phyloP scores from a whole-genome alignment of 495 filamentous ascomycete species.

The Aspergillus cavernicola region DNA sequence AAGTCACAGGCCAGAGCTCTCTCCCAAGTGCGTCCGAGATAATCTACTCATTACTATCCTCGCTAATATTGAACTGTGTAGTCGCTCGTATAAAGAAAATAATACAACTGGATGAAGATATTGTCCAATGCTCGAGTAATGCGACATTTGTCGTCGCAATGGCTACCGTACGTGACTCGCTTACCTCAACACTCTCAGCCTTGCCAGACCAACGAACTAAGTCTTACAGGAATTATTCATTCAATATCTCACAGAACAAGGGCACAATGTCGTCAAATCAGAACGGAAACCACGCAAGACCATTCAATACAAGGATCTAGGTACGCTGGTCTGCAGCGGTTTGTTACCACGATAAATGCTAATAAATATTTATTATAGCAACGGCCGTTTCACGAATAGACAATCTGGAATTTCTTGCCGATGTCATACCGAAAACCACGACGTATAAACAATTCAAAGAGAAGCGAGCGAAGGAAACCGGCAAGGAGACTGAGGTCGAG shows the following conservation, averaged over 20 bases:
- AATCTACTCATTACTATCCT: not conserved
- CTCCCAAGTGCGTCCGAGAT: constrained; percentile 68
- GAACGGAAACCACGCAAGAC: constrained; percentile 90
- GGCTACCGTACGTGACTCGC: constrained; percentile 61
- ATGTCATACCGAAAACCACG: constrained; percentile 82
- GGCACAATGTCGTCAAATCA: constrained; percentile 80
- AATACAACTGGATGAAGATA: constrained; percentile 80
- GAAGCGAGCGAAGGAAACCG: constrained; percentile 48
- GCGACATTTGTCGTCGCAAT: constrained; percentile 93
- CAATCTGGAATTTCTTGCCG: constrained; percentile 91
- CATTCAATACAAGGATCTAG: constrained; percentile 93
- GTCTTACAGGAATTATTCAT: constrained; percentile 83
- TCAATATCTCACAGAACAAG: constrained; percentile 81
- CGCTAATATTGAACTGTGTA: constrained; percentile 27
- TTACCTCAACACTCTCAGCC: not conserved
- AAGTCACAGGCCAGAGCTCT: constrained; percentile 78
- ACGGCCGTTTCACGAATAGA: constrained; percentile 84
- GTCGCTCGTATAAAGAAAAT: constrained; percentile 94
- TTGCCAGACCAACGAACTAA: not conserved
- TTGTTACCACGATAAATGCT: constrained; percentile 1
- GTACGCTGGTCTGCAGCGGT: constrained; percentile 37
- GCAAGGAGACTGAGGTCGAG: constrained; percentile 41
- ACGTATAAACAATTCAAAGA: constrained; percentile 77
- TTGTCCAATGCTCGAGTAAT: constrained; percentile 79
- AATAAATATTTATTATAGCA: constrained; percentile 44